A percentile compares a stretch with the other conserved stretches of the same genome.
Evolutionary conservation across 345 rosid species (phyloP).

Genomic region (Syzygium oleosum): DNA sequence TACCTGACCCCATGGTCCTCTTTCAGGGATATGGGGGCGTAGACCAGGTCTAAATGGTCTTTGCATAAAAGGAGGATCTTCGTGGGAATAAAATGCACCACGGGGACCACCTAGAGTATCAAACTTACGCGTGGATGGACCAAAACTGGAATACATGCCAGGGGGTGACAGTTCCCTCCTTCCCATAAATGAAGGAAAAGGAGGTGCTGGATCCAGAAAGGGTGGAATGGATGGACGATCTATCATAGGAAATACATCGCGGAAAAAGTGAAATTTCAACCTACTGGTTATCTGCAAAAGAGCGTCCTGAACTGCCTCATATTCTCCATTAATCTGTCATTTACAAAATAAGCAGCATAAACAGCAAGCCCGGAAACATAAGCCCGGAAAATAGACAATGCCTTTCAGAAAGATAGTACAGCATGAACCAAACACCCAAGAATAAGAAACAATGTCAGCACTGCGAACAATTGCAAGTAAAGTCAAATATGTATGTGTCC

Average conservation of each 20-base stretch:
- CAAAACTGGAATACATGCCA: constrained; percentile 26
- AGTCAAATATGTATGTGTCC: not conserved
- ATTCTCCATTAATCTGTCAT: constrained; percentile 53
- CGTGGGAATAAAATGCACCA: constrained; percentile 41
- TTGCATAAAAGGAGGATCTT: constrained; percentile 44
- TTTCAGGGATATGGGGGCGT: constrained; percentile 44
- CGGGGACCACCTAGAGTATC: constrained; percentile 47
- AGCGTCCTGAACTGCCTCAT: constrained; percentile 64
- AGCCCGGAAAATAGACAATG: not conserved
- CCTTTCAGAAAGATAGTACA: not conserved
- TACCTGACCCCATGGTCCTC: constrained; percentile 78
- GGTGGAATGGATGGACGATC: constrained; percentile 44
- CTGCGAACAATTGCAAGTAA: not conserved
- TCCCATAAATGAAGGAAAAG: constrained; percentile 45
- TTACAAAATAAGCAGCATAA: not conserved
- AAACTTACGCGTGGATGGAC: constrained; percentile 43
- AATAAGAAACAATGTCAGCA: not conserved
- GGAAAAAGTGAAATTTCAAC: constrained; percentile 56
- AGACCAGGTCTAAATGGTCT: constrained; percentile 33
- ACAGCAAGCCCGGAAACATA: not conserved
- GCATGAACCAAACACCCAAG: not conserved
- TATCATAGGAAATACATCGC: constrained; percentile 35
- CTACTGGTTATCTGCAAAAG: constrained; percentile 60
- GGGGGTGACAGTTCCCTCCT: constrained; percentile 67
- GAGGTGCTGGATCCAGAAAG: constrained; percentile 42